A percentile compares a stretch with the other conserved stretches of the same genome.
Evolutionary conservation across 108 stramenopile genomes (phyloP).

Genomic region (Seminavis robusta): DNA sequence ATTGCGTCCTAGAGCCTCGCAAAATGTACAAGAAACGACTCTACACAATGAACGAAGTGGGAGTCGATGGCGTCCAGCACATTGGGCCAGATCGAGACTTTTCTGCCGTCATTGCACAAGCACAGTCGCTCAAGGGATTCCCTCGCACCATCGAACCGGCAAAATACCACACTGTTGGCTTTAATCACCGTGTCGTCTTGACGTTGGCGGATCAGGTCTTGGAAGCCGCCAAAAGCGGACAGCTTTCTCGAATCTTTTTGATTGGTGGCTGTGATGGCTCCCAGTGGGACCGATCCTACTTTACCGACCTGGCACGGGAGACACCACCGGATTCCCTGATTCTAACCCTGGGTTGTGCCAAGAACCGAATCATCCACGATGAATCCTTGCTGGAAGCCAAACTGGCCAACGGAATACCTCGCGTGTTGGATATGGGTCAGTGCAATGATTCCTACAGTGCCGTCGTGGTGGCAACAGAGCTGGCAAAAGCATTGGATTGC

Average conservation of each 20-base stretch:
- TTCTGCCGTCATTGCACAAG: slow-evolving; percentile 62
- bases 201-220: slow-evolving; percentile 69
- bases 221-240: slow-evolving; percentile 59
- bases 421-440: slow-evolving; percentile 87
- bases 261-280: slow-evolving; percentile 88
- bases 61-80: slow-evolving; percentile 64
- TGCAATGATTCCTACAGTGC: slow-evolving; percentile 84
- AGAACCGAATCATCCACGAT: slow-evolving; percentile 67
- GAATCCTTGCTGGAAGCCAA: slow-evolving; percentile 30
- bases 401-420: slow-evolving; percentile 63
- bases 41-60: slow-evolving; percentile 77
- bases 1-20: slow-evolving; percentile 73
- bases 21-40: slow-evolving; percentile 66
- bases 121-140: slow-evolving; percentile 65
- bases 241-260: slow-evolving; percentile 67
- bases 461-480: slow-evolving; percentile 74
- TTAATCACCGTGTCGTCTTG: slow-evolving; percentile 77
- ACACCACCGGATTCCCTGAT: slow-evolving; percentile 68
- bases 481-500: slow-evolving; percentile 74
- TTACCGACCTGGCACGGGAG: slow-evolving; percentile 69
- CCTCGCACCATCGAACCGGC: slow-evolving; percentile 50
- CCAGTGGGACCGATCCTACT: slow-evolving; percentile 79
- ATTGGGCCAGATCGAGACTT: slow-evolving; percentile 66
- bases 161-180: slow-evolving; percentile 67
- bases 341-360: slow-evolving; percentile 81